phyloP scores from a whole-genome alignment of 345 rosid genomes.

The Linum trigynum region DNA sequence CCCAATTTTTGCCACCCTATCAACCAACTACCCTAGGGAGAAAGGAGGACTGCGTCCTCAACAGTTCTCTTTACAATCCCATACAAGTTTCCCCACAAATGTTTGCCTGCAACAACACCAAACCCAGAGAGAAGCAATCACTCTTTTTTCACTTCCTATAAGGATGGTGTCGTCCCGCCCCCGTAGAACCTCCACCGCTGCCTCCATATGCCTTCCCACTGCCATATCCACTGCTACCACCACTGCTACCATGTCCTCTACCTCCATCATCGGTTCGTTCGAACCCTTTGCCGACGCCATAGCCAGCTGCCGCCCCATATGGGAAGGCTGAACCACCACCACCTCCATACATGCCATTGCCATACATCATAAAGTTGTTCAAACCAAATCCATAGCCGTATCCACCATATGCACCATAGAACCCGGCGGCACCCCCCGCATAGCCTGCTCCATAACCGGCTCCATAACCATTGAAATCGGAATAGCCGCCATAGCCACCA shows the following conservation, averaged over 20 bases:
- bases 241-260: constrained; percentile 10
- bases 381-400: constrained; percentile 41
- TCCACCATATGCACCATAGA: constrained; percentile 38
- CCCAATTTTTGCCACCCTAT: too few relatives aligned
- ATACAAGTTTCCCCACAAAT: neutral
- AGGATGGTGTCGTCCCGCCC: constrained; percentile 18
- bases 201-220: constrained; percentile 14
- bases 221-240: constrained; percentile 7
- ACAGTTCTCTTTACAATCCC: constrained; percentile 4
- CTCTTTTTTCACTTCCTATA: constrained; percentile 15
- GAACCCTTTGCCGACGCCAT: constrained; percentile 4
- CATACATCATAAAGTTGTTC: constrained; percentile 31
- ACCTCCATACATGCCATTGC: constrained; percentile 21
- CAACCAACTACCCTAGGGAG: too few relatives aligned
- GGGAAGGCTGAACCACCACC: constrained; percentile 8
- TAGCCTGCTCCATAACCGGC: constrained; percentile 36
- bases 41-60: neutral
- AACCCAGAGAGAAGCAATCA: constrained; percentile 5
- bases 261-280: constrained; percentile 7
- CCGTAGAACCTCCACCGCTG: constrained; percentile 10
- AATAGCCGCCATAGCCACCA: constrained; percentile 26
- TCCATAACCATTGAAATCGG: constrained; percentile 20
- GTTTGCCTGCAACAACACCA: constrained; percentile 4
- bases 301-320: constrained; percentile 11
- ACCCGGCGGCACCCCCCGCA: constrained; percentile 28